phyloP scores from a whole-genome alignment of 2,329 filamentous ascomycete species.

The Alternaria sp. region DNA sequence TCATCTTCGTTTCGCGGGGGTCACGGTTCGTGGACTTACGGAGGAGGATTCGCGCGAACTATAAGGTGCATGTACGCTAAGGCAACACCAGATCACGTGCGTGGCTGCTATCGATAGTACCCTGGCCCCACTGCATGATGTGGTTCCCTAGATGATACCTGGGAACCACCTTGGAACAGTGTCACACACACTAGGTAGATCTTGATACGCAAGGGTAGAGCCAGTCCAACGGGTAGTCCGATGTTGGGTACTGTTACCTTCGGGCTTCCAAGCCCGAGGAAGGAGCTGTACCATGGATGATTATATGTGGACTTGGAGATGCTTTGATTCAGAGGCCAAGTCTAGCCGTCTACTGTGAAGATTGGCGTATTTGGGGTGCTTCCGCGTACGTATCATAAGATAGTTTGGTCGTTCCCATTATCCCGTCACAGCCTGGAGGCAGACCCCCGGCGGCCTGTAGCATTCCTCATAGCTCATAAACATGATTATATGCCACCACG shows the following conservation, averaged over 20 bases:
- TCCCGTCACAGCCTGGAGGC: conserved; percentile 14
- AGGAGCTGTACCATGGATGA: background rate
- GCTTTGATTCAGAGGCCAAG: conserved; percentile 10
- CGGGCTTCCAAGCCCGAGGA: background rate
- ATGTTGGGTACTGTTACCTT: background rate
- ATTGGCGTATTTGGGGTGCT: background rate
- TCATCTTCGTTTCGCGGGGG: background rate
- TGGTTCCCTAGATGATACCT: background rate
- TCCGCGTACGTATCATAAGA: background rate
- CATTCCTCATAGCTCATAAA: conserved; percentile 21
- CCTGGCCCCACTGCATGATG: background rate
- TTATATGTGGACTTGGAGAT: conserved; percentile 22
- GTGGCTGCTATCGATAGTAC: conserved; percentile 2
- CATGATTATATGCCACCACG: conserved; percentile 11
- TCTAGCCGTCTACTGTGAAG: background rate
- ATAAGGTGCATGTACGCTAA: conserved; percentile 15
- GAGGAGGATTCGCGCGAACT: conserved; percentile 1
- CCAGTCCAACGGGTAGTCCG: background rate
- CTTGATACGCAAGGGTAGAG: background rate
- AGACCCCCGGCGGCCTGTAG: background rate
- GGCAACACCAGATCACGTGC: conserved; percentile 26
- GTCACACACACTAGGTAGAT: background rate
- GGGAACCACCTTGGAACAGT: background rate
- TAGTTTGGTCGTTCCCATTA: conserved; percentile 1
- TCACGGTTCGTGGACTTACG: background rate